Conservation (phyloP, 257 asterid genomes). For the Scutellaria minor region DNA sequence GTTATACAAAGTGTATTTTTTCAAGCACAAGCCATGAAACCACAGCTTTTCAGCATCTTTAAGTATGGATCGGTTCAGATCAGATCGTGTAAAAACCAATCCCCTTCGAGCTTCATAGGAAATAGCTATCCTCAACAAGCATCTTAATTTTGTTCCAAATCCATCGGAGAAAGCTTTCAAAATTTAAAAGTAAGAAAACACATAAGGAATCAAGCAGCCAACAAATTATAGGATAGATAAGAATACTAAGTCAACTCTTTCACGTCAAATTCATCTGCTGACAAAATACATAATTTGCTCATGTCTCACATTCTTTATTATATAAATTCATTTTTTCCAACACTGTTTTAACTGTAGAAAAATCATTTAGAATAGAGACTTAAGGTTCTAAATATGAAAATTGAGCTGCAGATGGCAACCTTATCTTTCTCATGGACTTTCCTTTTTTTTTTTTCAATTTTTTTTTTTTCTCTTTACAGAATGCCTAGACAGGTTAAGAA, state of each 20-base stretch:
- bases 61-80: constrained; percentile 17
- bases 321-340: neutral
- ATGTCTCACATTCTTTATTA: neutral
- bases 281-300: neutral
- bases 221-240: neutral
- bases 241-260: neutral
- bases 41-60: constrained; percentile 25
- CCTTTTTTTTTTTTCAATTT: neutral
- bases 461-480: neutral
- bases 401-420: neutral
- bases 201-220: constrained; percentile 8
- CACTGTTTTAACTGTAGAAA: neutral
- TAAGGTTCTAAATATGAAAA: neutral
- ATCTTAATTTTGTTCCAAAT: constrained; percentile 7
- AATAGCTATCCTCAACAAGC: constrained; percentile 22
- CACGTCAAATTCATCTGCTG: neutral
- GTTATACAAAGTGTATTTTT: no score
- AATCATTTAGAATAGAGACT: neutral
- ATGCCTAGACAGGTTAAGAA: neutral
- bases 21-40: constrained; percentile 9
- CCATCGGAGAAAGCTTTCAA: constrained; percentile 4
- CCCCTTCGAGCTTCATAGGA: neutral
- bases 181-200: neutral
- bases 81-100: neutral
- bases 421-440: neutral